Evolutionary conservation across 345 rosid genomes (phyloP), one percentile per base, ranked within the genome.

Genomic region (Eucalyptus globulus): DNA sequence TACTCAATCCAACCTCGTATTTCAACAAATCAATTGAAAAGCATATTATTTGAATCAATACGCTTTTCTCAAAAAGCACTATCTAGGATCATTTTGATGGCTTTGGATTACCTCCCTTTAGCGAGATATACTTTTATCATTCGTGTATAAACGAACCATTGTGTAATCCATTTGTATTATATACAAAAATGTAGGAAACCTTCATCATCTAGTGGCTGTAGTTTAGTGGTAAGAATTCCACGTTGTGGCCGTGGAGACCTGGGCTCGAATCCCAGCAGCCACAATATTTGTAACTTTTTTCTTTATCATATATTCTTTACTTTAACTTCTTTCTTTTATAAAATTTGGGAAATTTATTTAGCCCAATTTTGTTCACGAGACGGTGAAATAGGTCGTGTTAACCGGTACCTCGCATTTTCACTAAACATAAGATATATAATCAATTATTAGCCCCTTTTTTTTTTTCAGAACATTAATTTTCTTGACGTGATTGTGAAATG

Each of bases 221-320:
- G 97, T 94, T 96, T 95, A 94, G 99, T 95, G 97, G 97, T 94
- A 29, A 95, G 95, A 96, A 94, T 94, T 93, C 92, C 94, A 94
- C 93, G 95, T 95, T 95, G 96, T 97, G 97, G 96, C 96, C 96
- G 95, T 95, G 93, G 95, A 94, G 99, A 95, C 95, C 95, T 95
- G 94, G 96, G 97, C 96, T 96, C 94, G 95, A 96, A 94, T 96
- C 97, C 97, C 94, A 97, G 94, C 95, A 95, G 97, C 97, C 96
- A 93, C 96, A 95, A 3, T 2, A 1, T 21, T 11, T 1, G 13
- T 3, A 1, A 3, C 5, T 4, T 11, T n/a, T 72, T 6, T 3
- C 69, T 12, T 5, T 21, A 0, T 21, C 22, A 21, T 19, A 53
- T 53, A 21, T 6, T 40, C 6, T 19, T 21, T 40, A 5, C 43